Evolutionary conservation across 306 rosid genomes (phyloP), one percentile per base, ranked within the genome.

Genomic region (Prinsepia uniflora): DNA sequence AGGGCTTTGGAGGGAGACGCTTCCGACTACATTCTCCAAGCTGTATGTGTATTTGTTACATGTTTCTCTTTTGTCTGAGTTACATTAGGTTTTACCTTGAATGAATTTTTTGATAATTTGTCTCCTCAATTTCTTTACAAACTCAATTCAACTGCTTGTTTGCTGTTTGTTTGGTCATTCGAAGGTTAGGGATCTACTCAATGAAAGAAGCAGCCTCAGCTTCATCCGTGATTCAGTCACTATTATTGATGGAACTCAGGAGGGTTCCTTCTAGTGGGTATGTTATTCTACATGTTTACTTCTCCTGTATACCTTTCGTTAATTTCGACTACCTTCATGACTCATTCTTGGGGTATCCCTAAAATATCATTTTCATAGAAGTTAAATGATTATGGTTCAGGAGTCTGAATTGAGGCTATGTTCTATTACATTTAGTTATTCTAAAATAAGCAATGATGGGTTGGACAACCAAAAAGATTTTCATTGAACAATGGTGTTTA

Each of bases 211-310:
- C n/a, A n/a, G n/a, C n/a, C n/a, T n/a, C n/a, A n/a, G n/a, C n/a
- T n/a, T 24, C 34, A 83, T 78, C 40, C 4, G 82, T 24, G 80
- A 82, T 73, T 88, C 88, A 4, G 99, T 95, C 52, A 71, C 92
- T 2, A 97, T 95, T 42, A 79, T 95, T 57, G 99, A 95, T 85
- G 99, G 99, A 80, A 87, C 85, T 73, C 92, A 95, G 81, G 99
- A 95, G 83, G 99, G 99, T 61, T 92, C 97, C 68, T 95, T 20
- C 66, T 90, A 91, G 82, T 95, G 99, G 99, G 99, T 94, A 87
- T 68, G 96, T 56, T 56, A 4, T 55, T 19, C 61, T 55, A 3
- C 13, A 8, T 10, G 10, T 56, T 20, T 56, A 46, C 12, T 46
- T 46, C 10, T 9, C 49, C 12, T 46, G 10, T 11, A 46, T 46